Base-by-base conservation (phyloP, 1,139 yeast genomes). In the Yamadazyma aaseri region DNA sequence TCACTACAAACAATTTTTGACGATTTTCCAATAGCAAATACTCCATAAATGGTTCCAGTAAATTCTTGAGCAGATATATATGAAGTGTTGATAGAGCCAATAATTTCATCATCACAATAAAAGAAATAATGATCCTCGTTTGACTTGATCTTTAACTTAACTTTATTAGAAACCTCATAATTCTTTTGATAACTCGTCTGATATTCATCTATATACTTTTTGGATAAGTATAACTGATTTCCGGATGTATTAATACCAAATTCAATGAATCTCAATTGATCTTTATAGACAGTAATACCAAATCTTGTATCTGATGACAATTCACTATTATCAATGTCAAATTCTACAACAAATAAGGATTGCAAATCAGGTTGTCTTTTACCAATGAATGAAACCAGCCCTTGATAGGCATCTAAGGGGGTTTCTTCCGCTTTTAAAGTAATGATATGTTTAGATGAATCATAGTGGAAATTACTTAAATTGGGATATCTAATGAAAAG, bases 211-310 rank as follows among this genome's bases (percentile, higher is more conserved):
- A 18, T 7, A 18, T 18, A 9, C 9, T 18, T 18, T 18, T 6
- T 18, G 9, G 20, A 6, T 18, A 18, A 18, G 20, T 6, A 7
- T 7, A 18, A 7, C n/a, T n/a, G n/a, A n/a, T n/a, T n/a, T 7
- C 9, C 9, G 9, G 20, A 6, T 9, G 9, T 7, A 23, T 35
- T 29, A 23, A 35, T 8, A 5, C 35, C 41, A n/a, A 35, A 23
- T 16, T 35, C 34, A 24, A 26, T 32, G 17, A 25, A 33, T 20
- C 41, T 27, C 11, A 23, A 18, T 4, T 39, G 35, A 29, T 38
- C 41, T 21, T 38, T 38, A 25, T 35, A 35, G 6, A 38, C 35
- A 16, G 35, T 25, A n/a, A 38, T 29, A 12, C 41, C 41, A 10
- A 29, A 31, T 11, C 29, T 28, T 7, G 14, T 27, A 26, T 3